Percentiles rank a stretch among this genome's conserved stretches.
phyloP scores from a whole-genome alignment of 2,329 filamentous ascomycete species.

The Aureobasidium pullulans region DNA sequence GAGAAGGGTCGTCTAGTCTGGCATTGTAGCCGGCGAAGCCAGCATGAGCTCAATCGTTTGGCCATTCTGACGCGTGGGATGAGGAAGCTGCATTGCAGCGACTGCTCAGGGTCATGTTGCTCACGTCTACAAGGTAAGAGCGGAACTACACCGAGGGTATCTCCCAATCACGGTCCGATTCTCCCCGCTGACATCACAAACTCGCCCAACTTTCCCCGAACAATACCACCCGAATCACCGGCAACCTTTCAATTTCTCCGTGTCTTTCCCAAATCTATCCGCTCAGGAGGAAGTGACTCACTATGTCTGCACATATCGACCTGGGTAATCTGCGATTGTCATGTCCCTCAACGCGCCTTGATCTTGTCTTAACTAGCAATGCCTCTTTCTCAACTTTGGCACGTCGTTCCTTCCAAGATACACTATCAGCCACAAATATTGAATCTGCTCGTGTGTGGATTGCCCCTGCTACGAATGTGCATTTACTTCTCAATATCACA shows the following conservation, averaged over 20 bases:
- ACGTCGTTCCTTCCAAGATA: background rate
- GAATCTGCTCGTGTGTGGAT: background rate
- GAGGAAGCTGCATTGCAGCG: background rate
- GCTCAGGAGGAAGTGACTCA: background rate
- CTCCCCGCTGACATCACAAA: conserved; percentile 11
- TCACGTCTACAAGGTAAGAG: background rate
- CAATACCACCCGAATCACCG: background rate
- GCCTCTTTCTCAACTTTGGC: background rate
- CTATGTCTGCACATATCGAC: background rate
- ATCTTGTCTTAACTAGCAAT: background rate
- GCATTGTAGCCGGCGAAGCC: background rate
- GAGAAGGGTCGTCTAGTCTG: conserved; percentile 6
- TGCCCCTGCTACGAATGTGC: background rate
- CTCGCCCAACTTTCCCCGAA: background rate
- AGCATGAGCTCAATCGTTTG: background rate
- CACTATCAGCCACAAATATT: background rate
- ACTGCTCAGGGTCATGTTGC: background rate
- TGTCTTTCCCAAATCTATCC: background rate
- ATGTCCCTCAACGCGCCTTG: conserved; percentile 2
- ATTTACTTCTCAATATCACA: background rate
- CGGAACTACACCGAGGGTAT: background rate
- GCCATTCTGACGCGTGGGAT: background rate
- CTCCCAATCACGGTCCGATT: background rate
- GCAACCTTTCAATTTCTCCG: background rate
- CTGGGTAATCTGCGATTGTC: background rate